Evolutionary conservation across 345 rosid species (phyloP).

Genomic region (Gossypium anomalum): DNA sequence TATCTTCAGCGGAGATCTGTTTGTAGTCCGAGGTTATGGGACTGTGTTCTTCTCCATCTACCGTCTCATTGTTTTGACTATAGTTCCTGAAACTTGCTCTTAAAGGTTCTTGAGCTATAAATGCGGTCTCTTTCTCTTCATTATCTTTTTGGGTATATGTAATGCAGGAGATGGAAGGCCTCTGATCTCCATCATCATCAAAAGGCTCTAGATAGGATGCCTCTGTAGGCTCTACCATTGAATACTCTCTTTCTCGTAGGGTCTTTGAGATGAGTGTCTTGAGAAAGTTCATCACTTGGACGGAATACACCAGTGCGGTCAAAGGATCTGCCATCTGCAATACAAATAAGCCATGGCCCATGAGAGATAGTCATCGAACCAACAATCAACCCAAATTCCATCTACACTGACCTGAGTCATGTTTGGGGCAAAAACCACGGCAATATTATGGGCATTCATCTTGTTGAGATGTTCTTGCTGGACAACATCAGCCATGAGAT

Average conservation of each 20-base stretch:
- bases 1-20: slow-evolving; percentile 11
- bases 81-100: slow-evolving; percentile 25
- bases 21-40: slow-evolving; percentile 17
- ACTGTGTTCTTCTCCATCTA: slow-evolving; percentile 25
- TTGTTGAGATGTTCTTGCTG: slow-evolving; percentile 71
- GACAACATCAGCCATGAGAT: slow-evolving; percentile 91
- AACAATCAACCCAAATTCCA: not conserved
- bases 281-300: slow-evolving; percentile 96
- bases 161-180: slow-evolving; percentile 34
- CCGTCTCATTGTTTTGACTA: slow-evolving; percentile 24
- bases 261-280: slow-evolving; percentile 59
- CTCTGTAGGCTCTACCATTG: slow-evolving; percentile 36
- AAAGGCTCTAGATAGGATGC: slow-evolving; percentile 46
- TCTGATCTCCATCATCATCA: slow-evolving; percentile 57
- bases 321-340: slow-evolving; percentile 93
- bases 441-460: slow-evolving; percentile 93
- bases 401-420: slow-evolving; percentile 69
- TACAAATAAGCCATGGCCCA: slow-evolving; percentile 13
- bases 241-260: slow-evolving; percentile 62
- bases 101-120: slow-evolving; percentile 35
- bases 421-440: slow-evolving; percentile 92
- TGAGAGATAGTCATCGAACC: not conserved
- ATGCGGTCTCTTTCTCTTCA: slow-evolving; percentile 35
- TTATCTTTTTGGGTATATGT: slow-evolving; percentile 25
- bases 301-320: slow-evolving; percentile 89